Conservation (phyloP, 345 rosid species). For the Brassica incana region DNA sequence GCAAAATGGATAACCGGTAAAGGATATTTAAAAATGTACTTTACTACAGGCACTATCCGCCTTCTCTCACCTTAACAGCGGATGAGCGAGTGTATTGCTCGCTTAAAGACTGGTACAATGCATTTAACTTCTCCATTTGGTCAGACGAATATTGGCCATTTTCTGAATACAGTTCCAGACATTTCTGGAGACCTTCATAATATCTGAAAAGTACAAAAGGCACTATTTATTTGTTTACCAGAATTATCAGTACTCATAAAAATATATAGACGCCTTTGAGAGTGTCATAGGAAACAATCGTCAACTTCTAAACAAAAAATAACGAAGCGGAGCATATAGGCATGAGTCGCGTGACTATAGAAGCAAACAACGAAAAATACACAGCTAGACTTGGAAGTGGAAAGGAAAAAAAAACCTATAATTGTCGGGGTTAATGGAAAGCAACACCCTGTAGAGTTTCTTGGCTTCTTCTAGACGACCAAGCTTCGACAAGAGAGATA, state of each 20-base stretch:
- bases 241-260: conserved; percentile 1
- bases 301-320: neutral
- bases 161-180: conserved; percentile 63
- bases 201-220: conserved; percentile 50
- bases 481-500: no score
- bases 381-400: conserved; percentile 15
- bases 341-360: neutral
- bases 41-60: conserved; percentile 1
- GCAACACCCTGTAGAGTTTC: no score
- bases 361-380: conserved; percentile 2
- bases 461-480: no score
- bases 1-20: neutral
- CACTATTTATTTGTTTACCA: conserved; percentile 4
- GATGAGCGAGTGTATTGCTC: conserved; percentile 80
- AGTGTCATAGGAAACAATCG: neutral
- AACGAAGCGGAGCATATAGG: conserved; percentile 11
- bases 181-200: conserved; percentile 87
- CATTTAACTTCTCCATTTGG: conserved; percentile 74
- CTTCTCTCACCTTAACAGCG: conserved; percentile 80
- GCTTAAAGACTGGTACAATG: conserved; percentile 72
- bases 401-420: conserved; percentile 58
- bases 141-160: conserved; percentile 64
- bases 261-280: conserved; percentile 14
- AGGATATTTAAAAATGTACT: neutral
- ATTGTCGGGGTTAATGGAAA: conserved; percentile 87